A percentile compares a stretch with the other conserved stretches of the same genome.
Evolutionary conservation across 179 eudicot genomes (phyloP).

Genomic region (Drosera spatulata): DNA sequence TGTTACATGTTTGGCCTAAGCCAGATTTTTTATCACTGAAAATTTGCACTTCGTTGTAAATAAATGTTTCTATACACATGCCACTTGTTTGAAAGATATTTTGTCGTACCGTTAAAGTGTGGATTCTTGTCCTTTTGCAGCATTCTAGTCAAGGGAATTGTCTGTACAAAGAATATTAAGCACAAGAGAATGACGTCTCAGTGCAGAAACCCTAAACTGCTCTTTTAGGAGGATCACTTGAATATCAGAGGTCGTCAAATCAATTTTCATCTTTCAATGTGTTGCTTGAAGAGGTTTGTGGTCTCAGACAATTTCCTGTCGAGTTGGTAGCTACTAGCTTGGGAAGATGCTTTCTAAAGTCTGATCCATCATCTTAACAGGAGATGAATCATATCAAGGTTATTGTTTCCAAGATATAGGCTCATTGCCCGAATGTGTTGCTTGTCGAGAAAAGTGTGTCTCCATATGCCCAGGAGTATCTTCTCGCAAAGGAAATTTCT

Average conservation of each 20-base stretch:
- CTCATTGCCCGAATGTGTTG: conserved; percentile 78
- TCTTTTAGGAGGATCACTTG: conserved; percentile 93
- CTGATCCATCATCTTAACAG: conserved; percentile 25
- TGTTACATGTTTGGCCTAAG: not conserved
- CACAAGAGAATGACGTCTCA: conserved; percentile 98
- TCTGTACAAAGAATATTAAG: conserved; percentile 92
- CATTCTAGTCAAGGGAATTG: conserved; percentile 73
- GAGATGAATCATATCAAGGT: conserved; percentile 79
- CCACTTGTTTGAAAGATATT: not conserved
- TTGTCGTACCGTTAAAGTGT: conserved; percentile 1
- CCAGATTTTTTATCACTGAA: not conserved
- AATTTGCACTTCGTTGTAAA: too few species aligned
- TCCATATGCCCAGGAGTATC: conserved; percentile 88
- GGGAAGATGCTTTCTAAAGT: not conserved
- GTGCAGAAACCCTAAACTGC: conserved; percentile 69
- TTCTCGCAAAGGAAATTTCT: conserved; percentile 86
- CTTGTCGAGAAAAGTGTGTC: conserved; percentile 97
- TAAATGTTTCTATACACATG: too few species aligned
- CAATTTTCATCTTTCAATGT: conserved; percentile 79
- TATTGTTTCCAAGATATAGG: conserved; percentile 88
- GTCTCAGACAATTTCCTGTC: not conserved
- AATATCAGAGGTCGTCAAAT: conserved; percentile 77
- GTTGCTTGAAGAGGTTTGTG: conserved; percentile 68
- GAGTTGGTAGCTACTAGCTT: not conserved
- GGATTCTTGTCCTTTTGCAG: conserved; percentile 35